These are phyloP conservation scores for Phytomonas sp. DNA, from an alignment of 208 protist genomes.

Conservation along the genomic window DNA sequence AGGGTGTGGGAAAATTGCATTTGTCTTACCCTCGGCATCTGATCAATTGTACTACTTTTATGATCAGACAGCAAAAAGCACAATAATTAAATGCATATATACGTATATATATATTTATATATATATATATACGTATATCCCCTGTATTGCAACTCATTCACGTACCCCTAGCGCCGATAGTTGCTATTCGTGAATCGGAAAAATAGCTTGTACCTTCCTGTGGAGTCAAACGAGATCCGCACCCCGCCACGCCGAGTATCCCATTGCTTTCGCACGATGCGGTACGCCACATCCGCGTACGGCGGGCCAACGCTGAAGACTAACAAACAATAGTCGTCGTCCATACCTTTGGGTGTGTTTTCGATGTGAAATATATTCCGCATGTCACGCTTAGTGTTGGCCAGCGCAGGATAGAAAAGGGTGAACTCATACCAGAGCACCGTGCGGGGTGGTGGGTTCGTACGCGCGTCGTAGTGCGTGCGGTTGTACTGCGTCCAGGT, in stretches of 20 bases:
- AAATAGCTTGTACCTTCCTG: slow-evolving; percentile 69
- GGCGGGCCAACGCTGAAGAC: slow-evolving; percentile 95
- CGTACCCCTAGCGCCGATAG: slow-evolving; percentile 46
- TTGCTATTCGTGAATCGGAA: slow-evolving; percentile 86
- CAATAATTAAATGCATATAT: slow-evolving; percentile 1
- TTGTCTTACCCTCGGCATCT: not conserved
- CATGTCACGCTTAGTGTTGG: slow-evolving; percentile 89
- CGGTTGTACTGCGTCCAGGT: slow-evolving; percentile 98
- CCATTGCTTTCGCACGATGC: slow-evolving; percentile 95
- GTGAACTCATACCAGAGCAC: slow-evolving; percentile 99
- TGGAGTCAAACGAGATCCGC: slow-evolving; percentile 92
- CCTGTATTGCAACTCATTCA: not conserved
- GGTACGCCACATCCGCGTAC: slow-evolving; percentile 98
- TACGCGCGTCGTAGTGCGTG: slow-evolving; percentile 96
- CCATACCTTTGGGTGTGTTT: slow-evolving; percentile 47
- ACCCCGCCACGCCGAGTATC: slow-evolving; percentile 92
- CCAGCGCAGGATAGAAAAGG: slow-evolving; percentile 98
- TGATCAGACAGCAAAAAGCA: not conserved
- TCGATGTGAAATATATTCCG: slow-evolving; percentile 89
- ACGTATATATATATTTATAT: not conserved
- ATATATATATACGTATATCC: slow-evolving; percentile 2
- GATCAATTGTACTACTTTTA: slow-evolving; percentile 6
- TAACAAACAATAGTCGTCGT: slow-evolving; percentile 87
- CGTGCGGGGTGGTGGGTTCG: slow-evolving; percentile 98
- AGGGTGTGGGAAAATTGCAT: not conserved